Conservation (phyloP, 805 yeast genomes). For the Blastobotrys americana region DNA sequence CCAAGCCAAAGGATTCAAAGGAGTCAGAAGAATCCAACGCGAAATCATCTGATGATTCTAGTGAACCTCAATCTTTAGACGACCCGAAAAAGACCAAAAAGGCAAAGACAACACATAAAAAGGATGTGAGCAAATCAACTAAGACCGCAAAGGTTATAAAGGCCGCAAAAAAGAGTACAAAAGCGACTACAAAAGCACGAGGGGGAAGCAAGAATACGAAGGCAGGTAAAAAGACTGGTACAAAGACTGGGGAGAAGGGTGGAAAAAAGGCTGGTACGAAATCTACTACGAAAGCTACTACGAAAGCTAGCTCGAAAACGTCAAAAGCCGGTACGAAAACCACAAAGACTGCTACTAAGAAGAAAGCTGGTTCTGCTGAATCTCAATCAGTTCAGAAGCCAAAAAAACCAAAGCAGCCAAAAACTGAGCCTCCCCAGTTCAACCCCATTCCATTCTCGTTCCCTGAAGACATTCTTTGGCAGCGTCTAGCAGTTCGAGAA, state of each 20-base stretch:
- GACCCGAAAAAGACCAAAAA: background rate
- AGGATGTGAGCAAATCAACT: background rate
- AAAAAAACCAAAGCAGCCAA: conserved; percentile 10
- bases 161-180: background rate
- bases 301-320: conserved; percentile 2
- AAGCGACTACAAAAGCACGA: background rate
- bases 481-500: conserved; percentile 31
- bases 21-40: conserved; percentile 1
- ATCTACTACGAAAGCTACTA: background rate
- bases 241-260: conserved; percentile 3
- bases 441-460: conserved; percentile 19
- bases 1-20: background rate
- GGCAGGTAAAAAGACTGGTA: background rate
- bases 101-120: background rate
- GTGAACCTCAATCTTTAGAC: too few relatives aligned
- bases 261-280: conserved; percentile 6
- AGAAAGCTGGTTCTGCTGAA: too few relatives aligned
- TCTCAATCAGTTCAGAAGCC: too few relatives aligned
- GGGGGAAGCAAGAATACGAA: background rate
- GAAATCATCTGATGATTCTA: background rate
- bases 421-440: conserved; percentile 15
- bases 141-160: background rate
- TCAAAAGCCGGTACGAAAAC: conserved; percentile 1
- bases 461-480: conserved; percentile 28
- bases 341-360: conserved; percentile 5